Conservation (phyloP, 2,329 filamentous ascomycete genomes). For the Fusarium sp. region DNA sequence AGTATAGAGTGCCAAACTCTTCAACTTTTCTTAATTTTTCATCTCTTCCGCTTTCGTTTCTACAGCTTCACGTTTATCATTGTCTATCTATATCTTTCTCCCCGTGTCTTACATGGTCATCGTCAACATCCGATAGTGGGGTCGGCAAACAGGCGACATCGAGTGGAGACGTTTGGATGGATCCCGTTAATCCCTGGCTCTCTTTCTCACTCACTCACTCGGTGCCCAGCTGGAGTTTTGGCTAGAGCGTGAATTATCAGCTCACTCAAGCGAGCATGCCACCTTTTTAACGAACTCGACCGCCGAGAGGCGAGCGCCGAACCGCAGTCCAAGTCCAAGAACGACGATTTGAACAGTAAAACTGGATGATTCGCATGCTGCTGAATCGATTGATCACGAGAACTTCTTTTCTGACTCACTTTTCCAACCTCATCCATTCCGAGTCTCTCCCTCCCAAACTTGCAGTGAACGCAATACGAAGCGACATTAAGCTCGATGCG, state of each 20-base stretch:
- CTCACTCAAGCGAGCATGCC: conserved; percentile 41
- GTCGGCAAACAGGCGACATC: conserved; percentile 43
- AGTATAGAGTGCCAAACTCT: neutral
- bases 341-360: conserved; percentile 7
- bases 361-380: conserved; percentile 25
- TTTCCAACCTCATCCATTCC: neutral
- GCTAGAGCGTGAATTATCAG: conserved; percentile 18
- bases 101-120: conserved; percentile 33
- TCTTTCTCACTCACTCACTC: neutral
- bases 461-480: conserved; percentile 17
- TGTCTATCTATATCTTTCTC: neutral
- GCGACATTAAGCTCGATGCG: conserved; percentile 10
- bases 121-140: conserved; percentile 45
- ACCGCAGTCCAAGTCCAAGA: conserved; percentile 4
- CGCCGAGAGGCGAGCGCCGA: conserved; percentile 31
- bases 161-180: conserved; percentile 38
- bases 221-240: conserved; percentile 1
- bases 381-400: conserved; percentile 29
- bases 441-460: neutral
- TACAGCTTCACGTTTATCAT: conserved; percentile 23
- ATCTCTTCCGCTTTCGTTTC: neutral
- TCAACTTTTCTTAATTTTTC: neutral
- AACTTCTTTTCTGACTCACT: conserved; percentile 8
- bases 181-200: conserved; percentile 33
- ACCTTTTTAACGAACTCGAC: conserved; percentile 35